These are phyloP conservation scores for Crithidia brevicula DNA, from an alignment of 208 protist genomes.

Conservation along the genomic window DNA sequence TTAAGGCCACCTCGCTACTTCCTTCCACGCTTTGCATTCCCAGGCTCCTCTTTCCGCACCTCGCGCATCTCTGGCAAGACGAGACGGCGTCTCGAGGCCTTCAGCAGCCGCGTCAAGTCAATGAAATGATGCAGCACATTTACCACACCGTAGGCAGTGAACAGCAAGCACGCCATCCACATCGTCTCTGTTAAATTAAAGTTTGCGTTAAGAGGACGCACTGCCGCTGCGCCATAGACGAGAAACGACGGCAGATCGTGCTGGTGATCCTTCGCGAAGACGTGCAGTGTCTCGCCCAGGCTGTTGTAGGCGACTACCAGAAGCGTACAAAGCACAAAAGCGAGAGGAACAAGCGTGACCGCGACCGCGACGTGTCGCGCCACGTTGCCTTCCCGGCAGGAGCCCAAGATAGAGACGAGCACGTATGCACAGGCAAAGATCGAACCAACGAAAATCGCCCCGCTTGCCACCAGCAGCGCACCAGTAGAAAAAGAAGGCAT, in stretches of 20 bases:
- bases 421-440: slow-evolving; percentile 16
- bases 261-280: slow-evolving; percentile 23
- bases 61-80: slow-evolving; percentile 31
- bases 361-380: slow-evolving; percentile 44
- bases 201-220: slow-evolving; percentile 16
- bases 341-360: slow-evolving; percentile 39
- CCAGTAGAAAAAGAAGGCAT: slow-evolving; percentile 15
- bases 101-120: slow-evolving; percentile 61
- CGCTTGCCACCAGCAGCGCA: slow-evolving; percentile 10
- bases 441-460: background rate
- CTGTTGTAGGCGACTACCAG: slow-evolving; percentile 24
- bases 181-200: slow-evolving; percentile 16
- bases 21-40: background rate
- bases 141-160: slow-evolving; percentile 57
- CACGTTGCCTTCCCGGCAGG: slow-evolving; percentile 3
- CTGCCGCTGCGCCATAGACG: slow-evolving; percentile 13
- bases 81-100: slow-evolving; percentile 61
- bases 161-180: slow-evolving; percentile 60
- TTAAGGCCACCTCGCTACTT: slow-evolving; percentile 1
- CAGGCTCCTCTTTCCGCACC: slow-evolving; percentile 13
- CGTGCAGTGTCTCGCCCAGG: slow-evolving; percentile 14
- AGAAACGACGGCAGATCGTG: slow-evolving; percentile 22
- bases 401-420: background rate
- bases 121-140: slow-evolving; percentile 54
- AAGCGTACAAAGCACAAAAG: slow-evolving; percentile 24